Percentiles rank a stretch among this genome's conserved stretches.
These are phyloP conservation scores for Colletotrichum coccodes DNA, from an alignment of 2,329 filamentous ascomycete species.

Conservation along the genomic window DNA sequence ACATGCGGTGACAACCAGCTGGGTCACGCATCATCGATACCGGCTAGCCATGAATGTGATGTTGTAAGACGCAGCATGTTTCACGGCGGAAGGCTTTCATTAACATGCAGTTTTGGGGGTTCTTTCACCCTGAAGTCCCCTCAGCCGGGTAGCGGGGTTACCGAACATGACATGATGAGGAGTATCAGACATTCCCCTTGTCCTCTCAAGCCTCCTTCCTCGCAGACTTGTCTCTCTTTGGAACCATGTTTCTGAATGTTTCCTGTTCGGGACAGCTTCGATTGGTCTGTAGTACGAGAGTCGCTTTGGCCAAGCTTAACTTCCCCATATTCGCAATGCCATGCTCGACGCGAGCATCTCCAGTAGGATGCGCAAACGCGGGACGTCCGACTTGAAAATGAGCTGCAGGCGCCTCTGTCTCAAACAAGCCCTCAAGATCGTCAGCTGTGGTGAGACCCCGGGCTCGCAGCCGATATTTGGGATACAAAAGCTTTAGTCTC, in stretches of 20 bases:
- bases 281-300: background rate
- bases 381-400: background rate
- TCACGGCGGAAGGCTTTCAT: background rate
- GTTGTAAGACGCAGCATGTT: background rate
- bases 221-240: background rate
- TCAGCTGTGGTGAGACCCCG: background rate
- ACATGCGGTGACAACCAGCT: background rate
- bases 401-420: constrained; percentile 7
- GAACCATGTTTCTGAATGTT: background rate
- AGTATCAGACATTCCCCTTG: background rate
- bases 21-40: background rate
- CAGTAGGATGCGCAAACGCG: background rate
- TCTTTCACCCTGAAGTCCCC: background rate
- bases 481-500: background rate
- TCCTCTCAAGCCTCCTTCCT: background rate
- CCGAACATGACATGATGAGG: constrained; percentile 3
- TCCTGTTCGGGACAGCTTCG: background rate
- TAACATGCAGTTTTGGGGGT: background rate
- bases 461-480: background rate
- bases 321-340: background rate
- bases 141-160: background rate
- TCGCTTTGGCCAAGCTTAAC: no score
- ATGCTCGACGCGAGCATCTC: constrained; percentile 10
- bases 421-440: background rate
- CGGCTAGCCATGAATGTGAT: background rate